A percentile compares a stretch with the other conserved stretches of the same genome.
Evolutionary conservation across 352 stramenopile species (phyloP).

Genomic region (Phytophthora syringae): DNA sequence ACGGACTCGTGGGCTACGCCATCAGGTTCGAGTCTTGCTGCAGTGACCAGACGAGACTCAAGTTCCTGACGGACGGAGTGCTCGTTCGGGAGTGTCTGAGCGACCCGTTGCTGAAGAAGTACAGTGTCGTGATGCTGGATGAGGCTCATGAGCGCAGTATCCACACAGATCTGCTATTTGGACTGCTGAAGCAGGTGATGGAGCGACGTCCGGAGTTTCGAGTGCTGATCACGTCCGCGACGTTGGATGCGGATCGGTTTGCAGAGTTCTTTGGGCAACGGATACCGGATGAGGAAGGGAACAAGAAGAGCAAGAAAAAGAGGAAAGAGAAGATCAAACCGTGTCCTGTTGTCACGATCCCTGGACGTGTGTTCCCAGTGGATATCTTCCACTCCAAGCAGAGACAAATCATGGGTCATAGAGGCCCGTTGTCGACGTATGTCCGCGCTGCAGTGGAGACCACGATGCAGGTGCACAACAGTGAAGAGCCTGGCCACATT

Average conservation of each 20-base stretch:
- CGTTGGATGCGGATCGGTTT: conserved; percentile 90
- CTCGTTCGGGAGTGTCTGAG: conserved; percentile 81
- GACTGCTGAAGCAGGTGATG: conserved; percentile 88
- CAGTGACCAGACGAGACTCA: conserved; percentile 66
- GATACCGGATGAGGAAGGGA: conserved; percentile 6
- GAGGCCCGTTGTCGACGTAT: conserved; percentile 70
- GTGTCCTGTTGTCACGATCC: conserved; percentile 90
- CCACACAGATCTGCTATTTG: conserved; percentile 98
- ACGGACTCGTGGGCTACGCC: conserved; percentile 91
- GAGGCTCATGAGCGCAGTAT: conserved; percentile 99
- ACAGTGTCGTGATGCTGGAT: conserved; percentile 93
- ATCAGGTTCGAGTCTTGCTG: conserved; percentile 98
- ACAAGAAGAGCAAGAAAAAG: no score
- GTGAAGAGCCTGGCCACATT: conserved; percentile 85
- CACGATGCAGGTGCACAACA: conserved; percentile 77
- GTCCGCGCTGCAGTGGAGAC: conserved; percentile 75
- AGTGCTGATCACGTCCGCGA: conserved; percentile 95
- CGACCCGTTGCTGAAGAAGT: conserved; percentile 79
- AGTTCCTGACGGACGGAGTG: conserved; percentile 88
- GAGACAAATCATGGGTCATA: conserved; percentile 74
- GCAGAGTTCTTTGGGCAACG: conserved; percentile 78
- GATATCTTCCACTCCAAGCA: conserved; percentile 94
- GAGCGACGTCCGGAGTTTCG: conserved; percentile 81
- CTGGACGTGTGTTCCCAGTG: conserved; percentile 93
- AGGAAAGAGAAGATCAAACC: conserved; percentile 12